These are phyloP conservation scores for Mucor racemosus DNA, from an alignment of 371 early-diverging fungal species.

Conservation along the genomic window DNA sequence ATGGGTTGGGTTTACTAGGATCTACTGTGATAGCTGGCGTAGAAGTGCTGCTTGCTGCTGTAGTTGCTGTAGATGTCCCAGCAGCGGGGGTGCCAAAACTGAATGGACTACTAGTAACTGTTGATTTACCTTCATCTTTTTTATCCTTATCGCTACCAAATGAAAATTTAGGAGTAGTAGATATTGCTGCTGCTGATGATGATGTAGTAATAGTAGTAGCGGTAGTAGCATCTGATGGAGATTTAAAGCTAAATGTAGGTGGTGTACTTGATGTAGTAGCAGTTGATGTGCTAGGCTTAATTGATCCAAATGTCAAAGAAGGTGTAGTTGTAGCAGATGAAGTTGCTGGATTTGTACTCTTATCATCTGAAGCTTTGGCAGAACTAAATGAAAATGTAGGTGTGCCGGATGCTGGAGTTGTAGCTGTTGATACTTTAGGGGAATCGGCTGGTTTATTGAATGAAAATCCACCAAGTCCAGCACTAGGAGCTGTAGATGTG, in stretches of 20 bases:
- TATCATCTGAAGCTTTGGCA: constrained; percentile 10
- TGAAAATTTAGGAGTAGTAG: constrained; percentile 23
- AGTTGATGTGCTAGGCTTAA: not conserved
- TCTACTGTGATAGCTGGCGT: constrained; percentile 9
- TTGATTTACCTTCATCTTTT: constrained; percentile 14
- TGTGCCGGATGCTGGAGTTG: constrained; percentile 14
- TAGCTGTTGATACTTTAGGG: not conserved
- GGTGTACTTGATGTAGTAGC: not conserved
- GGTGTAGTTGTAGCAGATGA: constrained; percentile 14
- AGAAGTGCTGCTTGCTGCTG: constrained; percentile 5
- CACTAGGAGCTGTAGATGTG: not conserved
- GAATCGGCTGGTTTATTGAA: constrained; percentile 18
- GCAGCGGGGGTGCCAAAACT: constrained; percentile 17
- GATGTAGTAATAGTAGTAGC: constrained; percentile 3
- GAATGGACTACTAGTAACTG: constrained; percentile 26
- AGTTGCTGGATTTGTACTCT: too few relatives aligned
- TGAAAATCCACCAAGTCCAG: constrained; percentile 8
- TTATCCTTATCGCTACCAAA: constrained; percentile 21
- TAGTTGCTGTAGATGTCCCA: constrained; percentile 13
- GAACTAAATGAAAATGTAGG: constrained; percentile 6
- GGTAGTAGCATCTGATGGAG: constrained; percentile 7
- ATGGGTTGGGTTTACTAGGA: constrained; percentile 34
- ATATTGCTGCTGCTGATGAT: constrained; percentile 1
- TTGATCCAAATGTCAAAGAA: constrained; percentile 16
- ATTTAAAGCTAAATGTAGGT: not conserved